These are phyloP conservation scores for Suillus discolor DNA, from an alignment of 768 basidiomycete genomes.

Conservation along the genomic window DNA sequence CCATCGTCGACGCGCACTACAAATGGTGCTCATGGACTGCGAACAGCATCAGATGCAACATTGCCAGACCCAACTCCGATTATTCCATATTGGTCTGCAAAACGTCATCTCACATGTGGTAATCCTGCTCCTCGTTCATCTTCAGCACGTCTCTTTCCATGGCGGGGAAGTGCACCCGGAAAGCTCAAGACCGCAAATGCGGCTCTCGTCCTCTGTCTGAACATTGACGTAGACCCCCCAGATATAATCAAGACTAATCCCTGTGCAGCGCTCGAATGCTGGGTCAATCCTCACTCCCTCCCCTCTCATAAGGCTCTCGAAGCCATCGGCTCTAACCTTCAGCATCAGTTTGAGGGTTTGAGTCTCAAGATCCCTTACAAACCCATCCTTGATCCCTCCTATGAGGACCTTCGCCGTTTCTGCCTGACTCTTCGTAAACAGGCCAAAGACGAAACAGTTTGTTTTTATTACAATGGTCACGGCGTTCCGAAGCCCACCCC, in stretches of 20 bases:
- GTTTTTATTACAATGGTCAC: constrained; percentile 99
- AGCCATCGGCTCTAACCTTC: constrained; percentile 89
- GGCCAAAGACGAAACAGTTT: constrained; percentile 90
- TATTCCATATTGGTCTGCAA: constrained; percentile 83
- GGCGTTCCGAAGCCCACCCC: constrained; percentile 97
- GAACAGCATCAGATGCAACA: constrained; percentile 48
- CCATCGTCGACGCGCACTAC: constrained; percentile 45
- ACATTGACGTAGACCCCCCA: constrained; percentile 97
- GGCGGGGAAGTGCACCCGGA: constrained; percentile 79
- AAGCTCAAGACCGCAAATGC: constrained; percentile 93
- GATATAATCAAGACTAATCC: constrained; percentile 97
- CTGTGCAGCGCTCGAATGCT: constrained; percentile 92
- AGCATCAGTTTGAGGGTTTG: constrained; percentile 94
- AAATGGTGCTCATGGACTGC: constrained; percentile 36
- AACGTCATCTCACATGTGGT: constrained; percentile 89
- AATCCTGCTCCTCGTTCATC: constrained; percentile 76
- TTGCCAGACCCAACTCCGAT: constrained; percentile 54
- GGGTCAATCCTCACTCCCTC: constrained; percentile 95
- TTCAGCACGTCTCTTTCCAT: constrained; percentile 66
- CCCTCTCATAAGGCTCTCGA: constrained; percentile 93
- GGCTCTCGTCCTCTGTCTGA: constrained; percentile 87
- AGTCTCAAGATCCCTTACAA: constrained; percentile 95
- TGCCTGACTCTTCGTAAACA: constrained; percentile 82
- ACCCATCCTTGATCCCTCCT: constrained; percentile 91
- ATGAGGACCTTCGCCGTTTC: constrained; percentile 89